Evolutionary conservation across 345 rosid genomes (phyloP).

Genomic region (Turritis glabra): DNA sequence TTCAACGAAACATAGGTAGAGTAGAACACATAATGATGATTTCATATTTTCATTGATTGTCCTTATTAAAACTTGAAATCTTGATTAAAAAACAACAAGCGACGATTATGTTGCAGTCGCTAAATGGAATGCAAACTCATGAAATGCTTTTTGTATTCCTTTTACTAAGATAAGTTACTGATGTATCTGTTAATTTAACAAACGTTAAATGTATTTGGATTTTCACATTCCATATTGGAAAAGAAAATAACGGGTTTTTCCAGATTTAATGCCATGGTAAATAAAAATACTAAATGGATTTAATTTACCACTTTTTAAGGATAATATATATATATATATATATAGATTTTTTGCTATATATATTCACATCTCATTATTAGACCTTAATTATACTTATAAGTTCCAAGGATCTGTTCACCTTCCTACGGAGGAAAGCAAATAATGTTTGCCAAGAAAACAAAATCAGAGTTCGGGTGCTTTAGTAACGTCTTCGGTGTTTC

Average conservation of each 20-base stretch:
- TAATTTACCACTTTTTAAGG: background rate
- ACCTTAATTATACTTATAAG: background rate
- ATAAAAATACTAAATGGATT: background rate
- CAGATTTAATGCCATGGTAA: constrained; percentile 10
- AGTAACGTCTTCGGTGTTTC: background rate
- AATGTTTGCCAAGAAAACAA: background rate
- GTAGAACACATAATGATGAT: background rate
- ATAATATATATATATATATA: background rate
- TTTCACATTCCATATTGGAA: constrained; percentile 25
- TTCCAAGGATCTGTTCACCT: constrained; percentile 10
- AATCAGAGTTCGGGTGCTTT: constrained; percentile 1
- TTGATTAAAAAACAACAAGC: background rate
- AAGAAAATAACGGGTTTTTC: background rate
- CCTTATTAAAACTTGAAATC: background rate
- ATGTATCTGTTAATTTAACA: background rate
- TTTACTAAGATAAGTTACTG: background rate
- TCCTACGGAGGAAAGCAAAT: background rate
- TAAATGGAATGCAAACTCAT: constrained; percentile 2
- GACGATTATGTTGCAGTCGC: constrained; percentile 14
- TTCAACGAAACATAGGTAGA: background rate
- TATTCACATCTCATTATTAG: background rate
- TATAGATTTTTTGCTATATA: background rate
- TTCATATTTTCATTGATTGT: background rate
- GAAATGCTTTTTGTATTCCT: background rate
- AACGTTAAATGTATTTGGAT: constrained; percentile 10